Conservation (phyloP, 1,139 yeast species). For the Protomyces lactucae-debilis region DNA sequence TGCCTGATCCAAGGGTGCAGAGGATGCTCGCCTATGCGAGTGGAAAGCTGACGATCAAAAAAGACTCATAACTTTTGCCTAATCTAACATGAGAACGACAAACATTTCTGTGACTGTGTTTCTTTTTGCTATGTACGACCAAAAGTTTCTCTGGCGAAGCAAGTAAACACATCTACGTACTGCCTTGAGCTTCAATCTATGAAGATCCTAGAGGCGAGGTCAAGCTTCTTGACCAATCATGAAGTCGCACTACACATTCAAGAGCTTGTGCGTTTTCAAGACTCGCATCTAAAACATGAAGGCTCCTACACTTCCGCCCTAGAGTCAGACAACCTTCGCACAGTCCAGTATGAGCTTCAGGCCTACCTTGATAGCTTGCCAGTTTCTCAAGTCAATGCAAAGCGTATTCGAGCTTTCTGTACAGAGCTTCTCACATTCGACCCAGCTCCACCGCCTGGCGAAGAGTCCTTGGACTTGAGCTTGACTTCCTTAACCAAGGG, state of each 20-base stretch:
- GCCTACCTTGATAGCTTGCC: conserved; percentile 11
- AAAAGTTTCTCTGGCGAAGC: no score
- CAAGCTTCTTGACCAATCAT: conserved; percentile 26
- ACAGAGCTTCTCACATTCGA: background rate
- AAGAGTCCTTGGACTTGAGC: background rate
- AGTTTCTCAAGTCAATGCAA: background rate
- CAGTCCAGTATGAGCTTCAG: conserved; percentile 27
- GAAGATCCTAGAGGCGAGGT: conserved; percentile 25
- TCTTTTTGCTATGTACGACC: background rate
- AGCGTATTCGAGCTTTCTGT: background rate
- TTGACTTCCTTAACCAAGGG: conserved; percentile 21
- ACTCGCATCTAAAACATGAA: conserved; percentile 6
- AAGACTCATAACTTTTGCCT: no score
- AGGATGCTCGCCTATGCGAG: background rate
- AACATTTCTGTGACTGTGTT: background rate
- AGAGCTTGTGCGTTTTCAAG: conserved; percentile 16
- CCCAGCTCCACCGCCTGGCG: background rate
- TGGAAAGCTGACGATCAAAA: background rate
- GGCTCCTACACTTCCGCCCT: conserved; percentile 18
- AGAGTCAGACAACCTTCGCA: conserved; percentile 26
- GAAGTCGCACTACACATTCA: conserved; percentile 25
- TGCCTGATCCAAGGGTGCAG: background rate
- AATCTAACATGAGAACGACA: background rate
- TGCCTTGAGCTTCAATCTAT: background rate
- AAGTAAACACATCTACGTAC: background rate